Base-by-base conservation (phyloP, 306 rosid genomes). In the Canavalia gladiata region DNA sequence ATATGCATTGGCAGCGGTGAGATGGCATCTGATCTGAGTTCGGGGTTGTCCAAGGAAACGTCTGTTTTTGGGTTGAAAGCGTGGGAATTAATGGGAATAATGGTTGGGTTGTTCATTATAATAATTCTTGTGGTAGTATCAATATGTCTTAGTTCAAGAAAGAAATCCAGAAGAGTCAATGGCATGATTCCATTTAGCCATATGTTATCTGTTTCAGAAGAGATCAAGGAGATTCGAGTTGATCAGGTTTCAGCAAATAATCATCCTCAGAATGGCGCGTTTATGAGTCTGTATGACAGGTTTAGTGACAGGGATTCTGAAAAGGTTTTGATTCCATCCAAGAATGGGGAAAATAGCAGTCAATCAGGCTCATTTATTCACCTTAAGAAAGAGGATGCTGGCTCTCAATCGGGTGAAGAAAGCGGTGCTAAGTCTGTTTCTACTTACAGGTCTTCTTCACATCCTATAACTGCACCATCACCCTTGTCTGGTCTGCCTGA, bases 401-500 rank as follows among this genome's bases (percentile, higher is more conserved):
- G 90, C 49, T 87, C 91, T 85, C 97, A 88, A 77, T 89, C 90
- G 0, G 94, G 92, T 42, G 97, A 93, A 11, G 93, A 90, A 43
- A 83, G 88, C 18, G 88, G 92, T 58, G 75, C 78, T 0, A 87
- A 83, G 73, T 80, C 83, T 1, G 51, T 69, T 80, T 86, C 91
- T 78, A 62, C 84, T 7, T 72, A 65, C 80, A 65, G 77, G 75
- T 78, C 83, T 81, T 92, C 92, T 82, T 82, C 86, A 8, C 85
- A 82, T 73, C 87, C 90, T 49, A 62, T 82, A 72, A 86, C 80
- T 79, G 89, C 90, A 34, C 86, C 91, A 3, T 91, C 98, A 6
- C 97, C 98, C 60, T 87, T 92, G 77, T 87, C 88, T 29, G 98
- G 94, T 87, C 87, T 94, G 72, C 97, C 97, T 0, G 98, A 94